phyloP scores from a whole-genome alignment of 257 asterid species.

The Jacaranda mimosifolia region DNA sequence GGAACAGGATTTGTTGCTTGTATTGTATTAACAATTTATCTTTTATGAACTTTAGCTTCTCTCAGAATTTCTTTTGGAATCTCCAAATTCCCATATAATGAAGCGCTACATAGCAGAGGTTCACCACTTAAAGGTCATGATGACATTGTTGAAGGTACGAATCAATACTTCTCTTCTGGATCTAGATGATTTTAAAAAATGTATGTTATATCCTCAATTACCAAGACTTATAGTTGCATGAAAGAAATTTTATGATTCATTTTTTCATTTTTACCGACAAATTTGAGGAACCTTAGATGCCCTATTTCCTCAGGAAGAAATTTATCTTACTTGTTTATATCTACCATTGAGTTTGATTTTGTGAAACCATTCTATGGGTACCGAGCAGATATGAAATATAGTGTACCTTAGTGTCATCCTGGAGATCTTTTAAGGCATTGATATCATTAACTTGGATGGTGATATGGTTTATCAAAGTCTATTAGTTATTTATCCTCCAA shows the following conservation, averaged over 20 bases:
- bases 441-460: background rate
- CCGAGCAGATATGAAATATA: conserved; percentile 2
- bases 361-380: background rate
- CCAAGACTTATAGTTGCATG: conserved; percentile 6
- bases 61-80: conserved; percentile 90
- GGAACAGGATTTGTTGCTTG: conserved; percentile 28
- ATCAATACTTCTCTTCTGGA: conserved; percentile 33
- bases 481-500: conserved; percentile 11
- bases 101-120: conserved; percentile 89
- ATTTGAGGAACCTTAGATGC: conserved; percentile 15
- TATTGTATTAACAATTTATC: too few species aligned
- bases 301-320: conserved; percentile 2
- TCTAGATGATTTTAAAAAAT: conserved; percentile 25
- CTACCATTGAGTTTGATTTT: too few species aligned
- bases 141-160: conserved; percentile 88
- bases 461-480: background rate
- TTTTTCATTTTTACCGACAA: background rate
- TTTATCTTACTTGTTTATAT: conserved; percentile 26
- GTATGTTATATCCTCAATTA: conserved; percentile 21
- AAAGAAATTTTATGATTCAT: conserved; percentile 7
- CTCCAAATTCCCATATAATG: conserved; percentile 91
- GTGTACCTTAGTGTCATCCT: conserved; percentile 2
- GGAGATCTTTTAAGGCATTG: conserved; percentile 7
- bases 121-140: conserved; percentile 87
- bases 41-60: too few species aligned